These are phyloP conservation scores for Pseudotsuga menziesii DNA, from an alignment of 75 land plant species.

Conservation along the genomic window DNA sequence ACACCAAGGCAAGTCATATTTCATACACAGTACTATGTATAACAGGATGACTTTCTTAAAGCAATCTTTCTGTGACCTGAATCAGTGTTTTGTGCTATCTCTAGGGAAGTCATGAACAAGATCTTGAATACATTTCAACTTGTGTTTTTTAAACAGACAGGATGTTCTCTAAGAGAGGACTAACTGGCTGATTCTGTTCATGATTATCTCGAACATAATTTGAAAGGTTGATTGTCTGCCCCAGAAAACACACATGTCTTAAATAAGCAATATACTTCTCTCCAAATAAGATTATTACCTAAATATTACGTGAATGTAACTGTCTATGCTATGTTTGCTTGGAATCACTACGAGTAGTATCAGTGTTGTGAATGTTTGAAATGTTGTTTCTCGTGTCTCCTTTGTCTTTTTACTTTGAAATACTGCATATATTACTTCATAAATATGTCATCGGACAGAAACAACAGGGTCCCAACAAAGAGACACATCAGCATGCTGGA, in stretches of 20 bases:
- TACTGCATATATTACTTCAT: too few species aligned
- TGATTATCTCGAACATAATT: too few species aligned
- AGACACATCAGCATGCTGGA: too few species aligned
- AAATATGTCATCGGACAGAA: too few species aligned
- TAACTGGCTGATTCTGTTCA: neutral
- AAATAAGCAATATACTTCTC: neutral
- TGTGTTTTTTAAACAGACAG: neutral
- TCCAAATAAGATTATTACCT: neutral
- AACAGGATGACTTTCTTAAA: neutral
- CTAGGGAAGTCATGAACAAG: neutral
- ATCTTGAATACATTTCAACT: neutral
- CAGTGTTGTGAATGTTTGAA: neutral
- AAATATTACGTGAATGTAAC: neutral
- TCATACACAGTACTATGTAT: neutral
- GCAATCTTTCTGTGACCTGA: neutral
- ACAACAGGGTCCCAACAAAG: too few species aligned
- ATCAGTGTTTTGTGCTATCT: neutral
- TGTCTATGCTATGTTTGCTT: slow-evolving; percentile 1
- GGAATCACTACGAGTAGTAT: neutral
- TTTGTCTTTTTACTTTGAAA: too few species aligned
- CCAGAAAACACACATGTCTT: neutral
- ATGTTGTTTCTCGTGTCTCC: neutral
- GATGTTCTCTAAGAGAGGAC: neutral
- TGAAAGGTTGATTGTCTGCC: slow-evolving; percentile 1
- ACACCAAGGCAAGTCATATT: slow-evolving; percentile 72